Evolutionary conservation across 2,329 filamentous ascomycete species (phyloP).

Genomic region (Fusarium secorum): DNA sequence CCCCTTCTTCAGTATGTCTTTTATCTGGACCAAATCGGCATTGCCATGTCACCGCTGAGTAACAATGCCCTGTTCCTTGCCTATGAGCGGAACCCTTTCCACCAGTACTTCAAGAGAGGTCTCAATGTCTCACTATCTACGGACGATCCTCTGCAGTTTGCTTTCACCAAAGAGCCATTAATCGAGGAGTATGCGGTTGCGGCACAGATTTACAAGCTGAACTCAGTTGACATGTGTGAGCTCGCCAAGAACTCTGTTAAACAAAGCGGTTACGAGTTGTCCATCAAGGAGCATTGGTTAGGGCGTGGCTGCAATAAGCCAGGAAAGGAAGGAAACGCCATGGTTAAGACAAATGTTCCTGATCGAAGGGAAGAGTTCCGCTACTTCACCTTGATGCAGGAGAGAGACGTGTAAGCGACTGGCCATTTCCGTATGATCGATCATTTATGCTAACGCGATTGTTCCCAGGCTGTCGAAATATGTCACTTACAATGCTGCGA

Average conservation of each 20-base stretch:
- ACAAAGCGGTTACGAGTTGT: conserved; percentile 91
- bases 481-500: conserved; percentile 46
- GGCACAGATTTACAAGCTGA: conserved; percentile 98
- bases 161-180: conserved; percentile 96
- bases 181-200: conserved; percentile 99
- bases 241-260: conserved; percentile 94
- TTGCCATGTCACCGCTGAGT: conserved; percentile 98
- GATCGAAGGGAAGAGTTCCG: conserved; percentile 91
- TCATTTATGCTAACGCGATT: conserved; percentile 1
- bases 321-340: conserved; percentile 85
- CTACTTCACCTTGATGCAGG: conserved; percentile 83
- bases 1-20: conserved; percentile 96
- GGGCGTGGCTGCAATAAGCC: conserved; percentile 79
- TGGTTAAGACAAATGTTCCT: conserved; percentile 96
- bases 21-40: conserved; percentile 96
- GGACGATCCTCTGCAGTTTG: conserved; percentile 96
- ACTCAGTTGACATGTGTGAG: conserved; percentile 97
- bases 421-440: neutral
- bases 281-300: conserved; percentile 91
- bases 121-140: conserved; percentile 96
- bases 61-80: conserved; percentile 97
- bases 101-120: conserved; percentile 93
- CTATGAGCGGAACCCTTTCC: conserved; percentile 95
- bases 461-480: conserved; percentile 53
- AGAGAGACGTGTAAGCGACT: conserved; percentile 78